A percentile compares a stretch with the other conserved stretches of the same genome.
Evolutionary conservation across 2,329 filamentous ascomycete species (phyloP).

Genomic region (Colletotrichum viniferum): DNA sequence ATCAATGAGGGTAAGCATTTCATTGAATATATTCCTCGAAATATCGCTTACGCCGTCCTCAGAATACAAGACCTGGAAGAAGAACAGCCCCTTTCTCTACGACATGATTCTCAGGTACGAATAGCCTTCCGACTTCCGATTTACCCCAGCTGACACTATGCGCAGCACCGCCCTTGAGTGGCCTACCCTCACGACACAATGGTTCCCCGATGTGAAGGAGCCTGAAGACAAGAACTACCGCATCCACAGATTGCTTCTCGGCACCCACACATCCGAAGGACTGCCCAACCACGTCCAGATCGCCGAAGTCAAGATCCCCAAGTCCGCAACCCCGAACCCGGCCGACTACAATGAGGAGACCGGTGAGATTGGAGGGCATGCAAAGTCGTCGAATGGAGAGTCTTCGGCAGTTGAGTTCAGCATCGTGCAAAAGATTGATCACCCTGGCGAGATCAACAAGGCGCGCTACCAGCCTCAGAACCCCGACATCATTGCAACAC

Average conservation of each 20-base stretch:
- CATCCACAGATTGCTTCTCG: conserved; percentile 87
- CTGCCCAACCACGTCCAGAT: conserved; percentile 93
- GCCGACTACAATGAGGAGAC: conserved; percentile 90
- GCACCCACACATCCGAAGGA: conserved; percentile 89
- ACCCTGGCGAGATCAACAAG: conserved; percentile 97
- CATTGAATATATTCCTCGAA: background rate
- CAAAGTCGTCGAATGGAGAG: conserved; percentile 65
- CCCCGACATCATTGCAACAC: conserved; percentile 92
- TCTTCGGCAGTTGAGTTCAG: conserved; percentile 81
- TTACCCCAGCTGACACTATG: background rate
- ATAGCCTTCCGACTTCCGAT: background rate
- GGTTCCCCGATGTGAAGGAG: conserved; percentile 94
- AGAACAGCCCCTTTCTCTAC: conserved; percentile 97
- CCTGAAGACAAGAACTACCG: conserved; percentile 85
- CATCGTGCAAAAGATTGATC: conserved; percentile 94
- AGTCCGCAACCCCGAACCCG: conserved; percentile 73
- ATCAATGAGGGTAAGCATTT: conserved; percentile 80
- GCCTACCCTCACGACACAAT: conserved; percentile 97
- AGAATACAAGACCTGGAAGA: conserved; percentile 99
- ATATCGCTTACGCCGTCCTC: background rate
- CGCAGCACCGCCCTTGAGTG: conserved; percentile 87
- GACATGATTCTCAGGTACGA: conserved; percentile 89
- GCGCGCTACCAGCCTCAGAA: conserved; percentile 98
- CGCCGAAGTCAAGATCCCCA: conserved; percentile 91
- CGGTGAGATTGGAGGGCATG: conserved; percentile 93